phyloP scores from a whole-genome alignment of 768 basidiomycete genomes.

The Nidula microcarpa region DNA sequence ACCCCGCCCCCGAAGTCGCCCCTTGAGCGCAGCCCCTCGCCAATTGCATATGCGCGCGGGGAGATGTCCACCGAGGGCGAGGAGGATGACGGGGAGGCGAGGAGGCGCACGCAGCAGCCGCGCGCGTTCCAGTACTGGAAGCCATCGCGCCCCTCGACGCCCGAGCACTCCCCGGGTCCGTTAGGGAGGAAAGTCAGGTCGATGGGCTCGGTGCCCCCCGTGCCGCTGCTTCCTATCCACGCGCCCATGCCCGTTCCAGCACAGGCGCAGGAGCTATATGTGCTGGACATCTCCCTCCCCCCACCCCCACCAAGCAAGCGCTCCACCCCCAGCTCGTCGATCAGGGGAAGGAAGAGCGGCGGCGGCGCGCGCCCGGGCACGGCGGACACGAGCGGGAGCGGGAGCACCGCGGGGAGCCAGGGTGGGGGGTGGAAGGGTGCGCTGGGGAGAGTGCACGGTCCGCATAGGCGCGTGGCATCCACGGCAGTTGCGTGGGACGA shows the following conservation, averaged over 20 bases:
- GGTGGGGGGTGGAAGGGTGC: no score
- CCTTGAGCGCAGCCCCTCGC: constrained; percentile 7
- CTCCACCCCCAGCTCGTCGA: constrained; percentile 6
- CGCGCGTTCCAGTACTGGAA: not conserved
- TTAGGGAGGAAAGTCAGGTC: not conserved
- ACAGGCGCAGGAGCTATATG: constrained; percentile 7
- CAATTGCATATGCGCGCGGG: not conserved
- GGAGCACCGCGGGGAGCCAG: no score
- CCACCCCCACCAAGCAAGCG: constrained; percentile 5
- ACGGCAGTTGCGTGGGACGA: not conserved
- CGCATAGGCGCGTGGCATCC: constrained; percentile 3
- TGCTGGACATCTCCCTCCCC: constrained; percentile 11
- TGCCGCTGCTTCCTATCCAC: no score
- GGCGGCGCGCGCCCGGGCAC: not conserved
- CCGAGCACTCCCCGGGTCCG: no score
- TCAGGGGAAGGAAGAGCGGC: constrained; percentile 7
- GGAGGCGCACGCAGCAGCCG: not conserved
- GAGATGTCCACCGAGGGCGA: not conserved
- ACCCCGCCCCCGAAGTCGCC: constrained; percentile 7
- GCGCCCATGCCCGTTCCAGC: not conserved
- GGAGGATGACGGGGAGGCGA: not conserved
- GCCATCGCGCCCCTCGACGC: no score
- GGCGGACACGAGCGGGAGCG: no score
- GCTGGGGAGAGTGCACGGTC: no score
- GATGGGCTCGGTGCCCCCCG: not conserved